phyloP scores from a whole-genome alignment of 164 flowering plant genomes.

The Amborella trichopoda region DNA sequence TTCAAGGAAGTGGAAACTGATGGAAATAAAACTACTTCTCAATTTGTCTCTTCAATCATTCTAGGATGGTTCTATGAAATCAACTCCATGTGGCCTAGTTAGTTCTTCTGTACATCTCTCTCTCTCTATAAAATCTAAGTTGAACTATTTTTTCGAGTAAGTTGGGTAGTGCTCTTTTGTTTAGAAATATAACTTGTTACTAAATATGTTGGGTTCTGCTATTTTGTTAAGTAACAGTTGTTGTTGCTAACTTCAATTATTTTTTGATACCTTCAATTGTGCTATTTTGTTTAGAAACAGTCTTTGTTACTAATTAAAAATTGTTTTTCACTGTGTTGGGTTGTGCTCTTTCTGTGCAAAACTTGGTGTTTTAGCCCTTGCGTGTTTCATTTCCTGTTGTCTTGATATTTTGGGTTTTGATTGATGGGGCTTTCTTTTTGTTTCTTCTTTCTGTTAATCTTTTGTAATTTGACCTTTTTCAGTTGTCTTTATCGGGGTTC shows the following conservation, averaged over 20 bases:
- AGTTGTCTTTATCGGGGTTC: not conserved
- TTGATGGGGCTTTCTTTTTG: not conserved
- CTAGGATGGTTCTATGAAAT: constrained; percentile 99
- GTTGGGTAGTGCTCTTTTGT: no score
- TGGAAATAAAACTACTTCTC: no score
- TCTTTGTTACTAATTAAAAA: no score
- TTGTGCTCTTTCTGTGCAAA: not conserved
- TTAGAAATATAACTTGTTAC: no score
- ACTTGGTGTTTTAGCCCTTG: no score
- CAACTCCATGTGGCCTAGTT: constrained; percentile 99
- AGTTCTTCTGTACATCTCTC: constrained; percentile 10
- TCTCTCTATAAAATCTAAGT: no score
- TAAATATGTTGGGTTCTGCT: not conserved
- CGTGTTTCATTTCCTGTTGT: not conserved
- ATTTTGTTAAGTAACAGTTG: not conserved
- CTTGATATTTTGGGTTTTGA: not conserved
- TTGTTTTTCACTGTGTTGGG: not conserved
- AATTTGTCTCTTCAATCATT: no score
- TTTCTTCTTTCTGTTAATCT: not conserved
- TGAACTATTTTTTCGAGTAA: no score
- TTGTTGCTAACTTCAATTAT: not conserved
- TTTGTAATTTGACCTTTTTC: no score
- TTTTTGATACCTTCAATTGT: not conserved
- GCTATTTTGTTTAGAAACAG: not conserved
- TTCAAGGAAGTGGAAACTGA: no score